These are phyloP conservation scores for Mycena venus DNA, from an alignment of 768 basidiomycete genomes.

Conservation along the genomic window DNA sequence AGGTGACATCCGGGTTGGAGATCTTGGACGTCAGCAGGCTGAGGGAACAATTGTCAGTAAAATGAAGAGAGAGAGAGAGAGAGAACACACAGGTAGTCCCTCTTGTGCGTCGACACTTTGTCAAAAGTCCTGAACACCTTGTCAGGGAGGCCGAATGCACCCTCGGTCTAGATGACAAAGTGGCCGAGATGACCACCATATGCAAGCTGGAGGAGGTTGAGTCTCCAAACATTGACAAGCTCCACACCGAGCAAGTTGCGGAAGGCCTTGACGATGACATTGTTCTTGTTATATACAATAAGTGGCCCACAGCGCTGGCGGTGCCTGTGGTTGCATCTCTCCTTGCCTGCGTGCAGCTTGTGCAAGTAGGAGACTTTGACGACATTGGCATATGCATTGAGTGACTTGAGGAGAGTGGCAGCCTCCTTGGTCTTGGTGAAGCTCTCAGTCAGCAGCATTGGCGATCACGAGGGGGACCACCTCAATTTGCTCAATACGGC, in stretches of 20 bases:
- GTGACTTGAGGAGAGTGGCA: too few relatives aligned
- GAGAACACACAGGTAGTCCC: too few relatives aligned
- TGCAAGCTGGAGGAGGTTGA: conserved; percentile 99
- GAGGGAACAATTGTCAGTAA: too few relatives aligned
- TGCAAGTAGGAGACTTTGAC: conserved; percentile 97
- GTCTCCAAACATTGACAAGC: conserved; percentile 90
- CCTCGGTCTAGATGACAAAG: conserved; percentile 99
- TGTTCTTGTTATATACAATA: conserved; percentile 98
- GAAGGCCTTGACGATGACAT: conserved; percentile 98
- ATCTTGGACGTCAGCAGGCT: conserved; percentile 98
- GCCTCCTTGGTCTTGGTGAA: conserved; percentile 98
- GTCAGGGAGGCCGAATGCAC: conserved; percentile 92
- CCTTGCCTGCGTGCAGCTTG: conserved; percentile 97
- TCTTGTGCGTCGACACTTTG: too few relatives aligned
- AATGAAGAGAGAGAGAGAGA: too few relatives aligned
- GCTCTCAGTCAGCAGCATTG: conserved; percentile 81
- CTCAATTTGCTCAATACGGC: conserved; percentile 96
- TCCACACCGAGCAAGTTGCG: conserved; percentile 99
- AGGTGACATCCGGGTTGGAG: conserved; percentile 95
- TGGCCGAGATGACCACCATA: conserved; percentile 99
- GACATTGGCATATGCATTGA: conserved; percentile 89
- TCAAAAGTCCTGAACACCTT: conserved; percentile 96
- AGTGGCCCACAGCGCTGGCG: conserved; percentile 97
- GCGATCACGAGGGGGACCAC: conserved; percentile 96
- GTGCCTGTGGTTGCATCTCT: conserved; percentile 95